A percentile compares a stretch with the other conserved stretches of the same genome.
Evolutionary conservation across 2,329 filamentous ascomycete species (phyloP).

Genomic region (Blastomyces silverae): DNA sequence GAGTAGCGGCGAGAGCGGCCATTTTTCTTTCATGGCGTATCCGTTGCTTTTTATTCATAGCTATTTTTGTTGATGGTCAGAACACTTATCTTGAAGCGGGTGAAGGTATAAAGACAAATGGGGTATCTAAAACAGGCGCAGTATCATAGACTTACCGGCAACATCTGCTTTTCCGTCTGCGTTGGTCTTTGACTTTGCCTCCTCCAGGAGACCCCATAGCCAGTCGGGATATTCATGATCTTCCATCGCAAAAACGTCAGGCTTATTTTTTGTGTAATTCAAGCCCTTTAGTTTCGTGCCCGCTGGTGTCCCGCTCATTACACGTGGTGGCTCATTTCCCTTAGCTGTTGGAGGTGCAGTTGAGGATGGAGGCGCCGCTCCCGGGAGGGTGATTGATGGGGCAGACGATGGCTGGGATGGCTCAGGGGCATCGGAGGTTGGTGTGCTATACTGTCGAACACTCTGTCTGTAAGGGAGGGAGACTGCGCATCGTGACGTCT

Average conservation of each 20-base stretch:
- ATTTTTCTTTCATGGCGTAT: constrained; percentile 44
- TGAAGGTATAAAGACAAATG: neutral
- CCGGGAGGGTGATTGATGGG: constrained; percentile 15
- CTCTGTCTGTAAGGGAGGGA: constrained; percentile 30
- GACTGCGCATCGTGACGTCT: constrained; percentile 29
- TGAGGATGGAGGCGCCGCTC: constrained; percentile 19
- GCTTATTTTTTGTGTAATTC: constrained; percentile 45
- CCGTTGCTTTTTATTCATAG: constrained; percentile 44
- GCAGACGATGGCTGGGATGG: constrained; percentile 1
- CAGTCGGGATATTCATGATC: constrained; percentile 46
- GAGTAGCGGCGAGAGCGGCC: constrained; percentile 35
- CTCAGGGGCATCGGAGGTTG: constrained; percentile 23
- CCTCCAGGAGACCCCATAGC: constrained; percentile 42
- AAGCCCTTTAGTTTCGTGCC: constrained; percentile 40
- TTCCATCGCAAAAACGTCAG: constrained; percentile 40
- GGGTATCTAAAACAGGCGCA: neutral
- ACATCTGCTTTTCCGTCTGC: constrained; percentile 32
- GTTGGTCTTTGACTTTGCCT: constrained; percentile 29
- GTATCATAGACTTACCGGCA: constrained; percentile 16
- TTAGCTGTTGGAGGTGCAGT: constrained; percentile 12
- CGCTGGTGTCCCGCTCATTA: constrained; percentile 35
- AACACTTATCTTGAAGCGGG: neutral
- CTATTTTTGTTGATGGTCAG: constrained; percentile 27
- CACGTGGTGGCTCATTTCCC: constrained; percentile 16
- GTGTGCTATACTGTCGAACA: constrained; percentile 28